Percentiles rank a stretch among this genome's conserved stretches.
phyloP scores from a whole-genome alignment of 805 yeast genomes.

The Teunomyces stri region DNA sequence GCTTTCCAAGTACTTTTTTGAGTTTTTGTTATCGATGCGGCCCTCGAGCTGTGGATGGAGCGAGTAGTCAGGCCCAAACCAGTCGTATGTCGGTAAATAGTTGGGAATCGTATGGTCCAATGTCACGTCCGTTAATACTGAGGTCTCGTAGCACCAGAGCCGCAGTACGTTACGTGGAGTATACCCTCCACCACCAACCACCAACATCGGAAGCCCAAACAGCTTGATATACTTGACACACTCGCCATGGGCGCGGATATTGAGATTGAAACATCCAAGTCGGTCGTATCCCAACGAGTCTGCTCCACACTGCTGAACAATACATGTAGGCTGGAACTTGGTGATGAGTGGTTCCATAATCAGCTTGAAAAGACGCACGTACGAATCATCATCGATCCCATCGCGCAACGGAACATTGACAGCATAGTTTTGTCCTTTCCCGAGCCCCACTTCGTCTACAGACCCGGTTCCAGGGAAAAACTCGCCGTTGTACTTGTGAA shows the following conservation, averaged over 20 bases:
- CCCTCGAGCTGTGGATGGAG: constrained; percentile 69
- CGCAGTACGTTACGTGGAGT: constrained; percentile 94
- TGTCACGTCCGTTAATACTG: constrained; percentile 64
- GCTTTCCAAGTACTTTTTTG: constrained; percentile 78
- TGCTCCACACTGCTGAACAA: constrained; percentile 96
- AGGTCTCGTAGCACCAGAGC: constrained; percentile 94
- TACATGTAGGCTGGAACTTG: constrained; percentile 89
- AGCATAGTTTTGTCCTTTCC: constrained; percentile 83
- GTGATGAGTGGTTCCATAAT: constrained; percentile 88
- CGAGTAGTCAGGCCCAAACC: constrained; percentile 89
- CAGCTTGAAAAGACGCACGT: constrained; percentile 71
- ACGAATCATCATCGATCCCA: constrained; percentile 92
- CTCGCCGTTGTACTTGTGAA: constrained; percentile 91
- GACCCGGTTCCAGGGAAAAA: constrained; percentile 98
- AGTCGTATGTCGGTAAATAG: constrained; percentile 69
- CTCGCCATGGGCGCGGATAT: constrained; percentile 91
- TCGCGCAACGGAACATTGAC: constrained; percentile 91
- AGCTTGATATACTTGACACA: constrained; percentile 88
- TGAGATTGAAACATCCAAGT: constrained; percentile 88
- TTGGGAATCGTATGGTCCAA: constrained; percentile 53
- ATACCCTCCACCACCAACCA: constrained; percentile 97
- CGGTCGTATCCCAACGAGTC: constrained; percentile 93
- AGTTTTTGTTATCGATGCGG: constrained; percentile 75
- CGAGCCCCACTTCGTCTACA: constrained; percentile 83
- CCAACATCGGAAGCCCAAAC: constrained; percentile 86